These are phyloP conservation scores for Tuber melanosporum DNA, from an alignment of 495 filamentous ascomycete species.

Conservation along the genomic window DNA sequence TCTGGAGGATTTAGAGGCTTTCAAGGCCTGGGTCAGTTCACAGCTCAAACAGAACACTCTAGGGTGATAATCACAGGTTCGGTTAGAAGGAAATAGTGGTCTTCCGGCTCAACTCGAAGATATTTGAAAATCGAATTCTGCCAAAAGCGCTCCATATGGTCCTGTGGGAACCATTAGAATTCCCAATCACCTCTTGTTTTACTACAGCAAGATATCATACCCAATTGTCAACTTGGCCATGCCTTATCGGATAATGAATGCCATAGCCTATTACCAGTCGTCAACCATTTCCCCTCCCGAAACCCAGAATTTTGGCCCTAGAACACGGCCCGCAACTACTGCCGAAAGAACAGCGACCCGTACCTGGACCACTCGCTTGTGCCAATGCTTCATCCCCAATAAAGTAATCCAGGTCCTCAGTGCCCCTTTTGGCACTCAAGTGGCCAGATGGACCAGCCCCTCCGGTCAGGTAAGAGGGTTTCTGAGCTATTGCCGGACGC, in stretches of 20 bases:
- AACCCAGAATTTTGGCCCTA: not conserved
- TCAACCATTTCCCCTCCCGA: not conserved
- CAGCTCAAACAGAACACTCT: conserved; percentile 1
- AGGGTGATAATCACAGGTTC: conserved; percentile 64
- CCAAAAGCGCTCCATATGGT: conserved; percentile 99
- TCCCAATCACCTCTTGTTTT: conserved; percentile 30
- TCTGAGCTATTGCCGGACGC: conserved; percentile 81
- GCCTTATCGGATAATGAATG: conserved; percentile 92
- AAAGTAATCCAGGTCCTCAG: conserved; percentile 97
- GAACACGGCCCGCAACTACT: not conserved
- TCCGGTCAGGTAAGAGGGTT: conserved; percentile 90
- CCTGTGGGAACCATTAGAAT: conserved; percentile 49
- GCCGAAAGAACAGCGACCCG: conserved; percentile 26
- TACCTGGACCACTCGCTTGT: conserved; percentile 74
- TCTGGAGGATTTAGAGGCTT: conserved; percentile 96
- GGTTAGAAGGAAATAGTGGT: conserved; percentile 95
- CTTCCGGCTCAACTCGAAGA: conserved; percentile 92
- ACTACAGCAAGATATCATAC: conserved; percentile 45
- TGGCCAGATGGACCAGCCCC: conserved; percentile 74
- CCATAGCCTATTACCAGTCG: conserved; percentile 61
- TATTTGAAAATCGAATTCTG: conserved; percentile 99
- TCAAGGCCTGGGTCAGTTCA: not conserved
- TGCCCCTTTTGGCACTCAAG: conserved; percentile 85
- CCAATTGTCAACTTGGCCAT: conserved; percentile 98
- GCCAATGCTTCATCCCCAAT: conserved; percentile 93